Conservation (phyloP, 176 grass and related monocot genomes). For the Alloteropsis semialata region DNA sequence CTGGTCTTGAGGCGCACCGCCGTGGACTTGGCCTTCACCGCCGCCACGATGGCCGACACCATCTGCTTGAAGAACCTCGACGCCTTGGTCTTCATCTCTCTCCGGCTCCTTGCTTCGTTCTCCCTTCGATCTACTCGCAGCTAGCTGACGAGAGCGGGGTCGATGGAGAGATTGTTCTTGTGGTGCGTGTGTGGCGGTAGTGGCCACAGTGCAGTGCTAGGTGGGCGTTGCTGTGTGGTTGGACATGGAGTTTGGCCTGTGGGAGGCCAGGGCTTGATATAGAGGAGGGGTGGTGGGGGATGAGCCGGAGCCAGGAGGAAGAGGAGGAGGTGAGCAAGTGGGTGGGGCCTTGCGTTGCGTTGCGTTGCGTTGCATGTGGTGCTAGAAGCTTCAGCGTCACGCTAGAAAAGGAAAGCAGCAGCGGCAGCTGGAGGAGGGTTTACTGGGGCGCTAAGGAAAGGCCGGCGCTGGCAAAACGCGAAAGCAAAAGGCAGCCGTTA, state of each 20-base stretch:
- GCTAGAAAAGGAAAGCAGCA: neutral
- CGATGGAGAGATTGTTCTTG: too few species aligned
- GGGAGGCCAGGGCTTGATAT: conserved; percentile 44
- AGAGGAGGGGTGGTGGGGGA: neutral
- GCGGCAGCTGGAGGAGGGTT: neutral
- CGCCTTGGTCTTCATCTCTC: conserved; percentile 80
- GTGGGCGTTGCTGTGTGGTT: conserved; percentile 36
- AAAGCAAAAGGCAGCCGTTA: neutral
- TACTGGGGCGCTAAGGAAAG: conserved; percentile 25
- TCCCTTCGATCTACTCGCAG: neutral
- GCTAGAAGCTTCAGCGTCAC: conserved; percentile 29
- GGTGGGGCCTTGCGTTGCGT: too few species aligned
- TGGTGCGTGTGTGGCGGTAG: neutral
- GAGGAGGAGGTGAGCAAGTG: neutral
- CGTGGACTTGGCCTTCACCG: conserved; percentile 77
- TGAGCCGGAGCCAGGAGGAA: neutral
- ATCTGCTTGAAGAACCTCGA: conserved; percentile 71
- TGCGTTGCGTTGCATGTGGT: neutral
- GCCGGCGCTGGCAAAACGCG: neutral
- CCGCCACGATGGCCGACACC: conserved; percentile 42
- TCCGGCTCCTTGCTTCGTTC: too few species aligned
- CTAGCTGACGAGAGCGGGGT: neutral
- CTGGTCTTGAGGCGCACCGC: conserved; percentile 74
- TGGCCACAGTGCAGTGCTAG: neutral
- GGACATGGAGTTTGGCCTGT: conserved; percentile 70